Evolutionary conservation across 192 early-diverging fungal species (phyloP).

Genomic region (Entomortierella lignicola): DNA sequence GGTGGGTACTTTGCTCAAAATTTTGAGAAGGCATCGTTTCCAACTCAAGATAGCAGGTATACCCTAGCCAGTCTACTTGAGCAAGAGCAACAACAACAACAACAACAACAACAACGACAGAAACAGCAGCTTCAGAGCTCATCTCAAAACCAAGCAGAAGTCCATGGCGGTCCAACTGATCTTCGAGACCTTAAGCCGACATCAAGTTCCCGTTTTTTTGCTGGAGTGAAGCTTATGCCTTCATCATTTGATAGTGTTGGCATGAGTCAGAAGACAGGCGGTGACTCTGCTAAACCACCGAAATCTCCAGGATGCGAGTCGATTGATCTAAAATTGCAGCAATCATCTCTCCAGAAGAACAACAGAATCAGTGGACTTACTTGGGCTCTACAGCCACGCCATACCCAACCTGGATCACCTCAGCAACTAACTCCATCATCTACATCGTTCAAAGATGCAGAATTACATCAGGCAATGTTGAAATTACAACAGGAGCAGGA

Average conservation of each 20-base stretch:
- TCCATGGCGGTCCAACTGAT: not conserved
- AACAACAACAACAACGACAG: slow-evolving; percentile 4
- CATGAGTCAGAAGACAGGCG: no score
- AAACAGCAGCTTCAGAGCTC: not conserved
- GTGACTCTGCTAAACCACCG: not conserved
- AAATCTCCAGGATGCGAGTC: slow-evolving; percentile 1
- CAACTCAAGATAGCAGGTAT: slow-evolving; percentile 9
- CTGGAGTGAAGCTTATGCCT: not conserved
- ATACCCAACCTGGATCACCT: not conserved
- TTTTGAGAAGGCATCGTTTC: not conserved
- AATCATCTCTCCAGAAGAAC: not conserved
- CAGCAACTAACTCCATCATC: not conserved
- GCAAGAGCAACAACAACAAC: slow-evolving; percentile 9
- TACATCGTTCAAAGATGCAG: not conserved
- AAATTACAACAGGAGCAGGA: slow-evolving; percentile 4
- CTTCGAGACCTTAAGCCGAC: slow-evolving; percentile 1
- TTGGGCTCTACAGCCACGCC: slow-evolving; percentile 19
- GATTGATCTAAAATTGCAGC: slow-evolving; percentile 12
- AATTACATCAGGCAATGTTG: not conserved
- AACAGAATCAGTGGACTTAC: slow-evolving; percentile 10
- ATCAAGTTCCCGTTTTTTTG: not conserved
- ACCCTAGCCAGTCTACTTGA: slow-evolving; percentile 8
- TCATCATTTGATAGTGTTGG: not conserved
- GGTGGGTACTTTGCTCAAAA: slow-evolving; percentile 5
- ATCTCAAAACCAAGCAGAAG: no score